These are phyloP conservation scores for Mycena crocata DNA, from an alignment of 768 basidiomycete species.

Conservation along the genomic window DNA sequence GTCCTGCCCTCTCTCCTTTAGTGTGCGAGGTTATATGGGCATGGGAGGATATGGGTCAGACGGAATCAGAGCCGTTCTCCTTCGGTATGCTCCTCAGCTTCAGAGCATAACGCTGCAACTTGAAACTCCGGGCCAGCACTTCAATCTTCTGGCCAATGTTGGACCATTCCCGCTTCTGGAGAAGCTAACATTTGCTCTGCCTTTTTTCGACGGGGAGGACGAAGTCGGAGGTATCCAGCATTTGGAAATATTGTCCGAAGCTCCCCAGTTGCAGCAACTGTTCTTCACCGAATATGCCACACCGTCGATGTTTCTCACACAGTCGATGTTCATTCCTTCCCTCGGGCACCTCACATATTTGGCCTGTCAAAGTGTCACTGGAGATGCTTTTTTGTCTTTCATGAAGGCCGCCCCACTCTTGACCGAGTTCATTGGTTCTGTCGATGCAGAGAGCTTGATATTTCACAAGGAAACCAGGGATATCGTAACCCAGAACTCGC, in stretches of 20 bases:
- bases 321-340: not conserved
- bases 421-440: not conserved
- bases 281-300: not conserved
- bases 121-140: not conserved
- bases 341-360: not conserved
- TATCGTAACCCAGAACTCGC: not conserved
- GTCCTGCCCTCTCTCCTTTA: slow-evolving; percentile 11
- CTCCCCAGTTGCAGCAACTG: not conserved
- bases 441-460: not conserved
- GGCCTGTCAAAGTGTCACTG: not conserved
- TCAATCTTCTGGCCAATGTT: not conserved
- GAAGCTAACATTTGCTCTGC: not conserved
- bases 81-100: not conserved
- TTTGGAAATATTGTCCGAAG: not conserved
- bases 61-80: not conserved
- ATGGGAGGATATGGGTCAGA: not conserved
- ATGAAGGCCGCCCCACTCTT: not conserved
- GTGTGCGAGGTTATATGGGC: not conserved
- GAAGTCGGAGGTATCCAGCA: not conserved
- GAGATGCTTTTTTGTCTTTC: slow-evolving; percentile 1
- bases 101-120: not conserved
- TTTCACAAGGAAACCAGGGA: not conserved
- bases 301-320: not conserved
- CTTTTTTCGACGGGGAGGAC: not conserved
- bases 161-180: slow-evolving; percentile 4